Base-by-base conservation (phyloP, 208 protist species). In the Wallacemonas sp. region DNA sequence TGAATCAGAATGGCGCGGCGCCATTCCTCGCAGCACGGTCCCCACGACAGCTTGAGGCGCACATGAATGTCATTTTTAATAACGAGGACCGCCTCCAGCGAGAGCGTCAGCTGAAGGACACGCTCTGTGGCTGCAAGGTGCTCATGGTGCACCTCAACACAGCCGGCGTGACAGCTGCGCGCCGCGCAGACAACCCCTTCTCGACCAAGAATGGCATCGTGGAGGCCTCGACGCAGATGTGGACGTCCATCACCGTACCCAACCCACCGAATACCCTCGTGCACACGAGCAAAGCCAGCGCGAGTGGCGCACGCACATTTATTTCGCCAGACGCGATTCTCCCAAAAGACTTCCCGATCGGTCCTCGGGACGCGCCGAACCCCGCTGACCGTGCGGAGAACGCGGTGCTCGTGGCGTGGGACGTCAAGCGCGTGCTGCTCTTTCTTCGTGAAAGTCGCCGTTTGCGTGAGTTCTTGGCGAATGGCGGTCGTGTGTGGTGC, bases 141-240 rank as follows among this genome's bases (percentile, higher is more conserved):
- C 88, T 86, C 66, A 86, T 96, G 62, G 67, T 96, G 36, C 73
- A 93, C 62, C 31, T 96, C 33, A 74, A 66, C 22, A 90, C 79
- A 19, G 90, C 87, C 31, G 82, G 80, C 60, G 77, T 93, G 4
- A 93, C 87, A 17, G 90, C 90, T 14, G 90, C 90, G 42, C 86
- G 90, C 21, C 86, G 90, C 12, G 79, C 81, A 2, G 90, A 96
- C 71, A 96, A 96, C 60, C 90, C 90, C 1, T 96, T 96, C 70
- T 90, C 84, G 8, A 36, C 58, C 9, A 81, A 79, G 21, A 96
- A 96, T 68, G 90, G 90, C 44, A 88, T 96, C 66, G 56, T 86
- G 9, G 77, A 90, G 27, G 82, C 82, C 74, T 61, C 64, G 45
- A 78, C 72, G 30, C 90, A 96, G 79, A 61, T 86, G 54, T 96